Base-by-base conservation (phyloP, 2,329 filamentous ascomycete genomes). In the Dothideomycetes sp. region DNA sequence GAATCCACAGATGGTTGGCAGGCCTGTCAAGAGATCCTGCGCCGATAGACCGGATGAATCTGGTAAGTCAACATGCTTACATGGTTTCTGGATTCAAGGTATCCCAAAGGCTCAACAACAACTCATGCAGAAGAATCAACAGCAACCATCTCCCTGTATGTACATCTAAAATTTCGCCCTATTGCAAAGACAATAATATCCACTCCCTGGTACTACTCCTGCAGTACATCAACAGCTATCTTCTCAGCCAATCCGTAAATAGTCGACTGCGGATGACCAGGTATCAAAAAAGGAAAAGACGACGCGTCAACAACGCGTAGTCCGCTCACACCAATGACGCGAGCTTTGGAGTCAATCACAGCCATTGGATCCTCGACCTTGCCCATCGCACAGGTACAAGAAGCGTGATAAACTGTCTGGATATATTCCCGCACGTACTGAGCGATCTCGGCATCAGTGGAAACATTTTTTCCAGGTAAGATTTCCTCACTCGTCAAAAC, bases 221-320 rank as follows among this genome's bases (percentile, higher is more conserved):
- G n/a, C 24, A 32, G 15, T n/a, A 38, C 17, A 38, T 38, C 36
- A n/a, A 14, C 56, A 4, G 55, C 55, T 3, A 51, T 57, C 45
- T 59, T 59, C 44, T 61, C 58, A 4, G 53, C 58, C 27, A 61
- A 51, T 4, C 52, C 55, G 46, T 59, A 58, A 10, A 52, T 42
- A 4, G 43, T 40, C 9, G 42, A 19, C 45, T 55, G 2, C 50
- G 54, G 19, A 45, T 50, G 5, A 54, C 50, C 42, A 56, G 54
- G 16, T 45, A 48, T 1, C 31, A 39, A 19, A 8, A 39, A 19
- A 1, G 55, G 52, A 30, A 59, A 56, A 2, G 58, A 41, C 34
- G 52, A 54, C 10, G 52, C 52, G 41, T 53, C 53, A n/a, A 52
- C 49, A 8, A 55, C 45, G 15, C 53, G 45, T 36, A 55, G 35